Evolutionary conservation across 108 stramenopile species (phyloP).

Genomic region (Fragilariopsis cylindrus): DNA sequence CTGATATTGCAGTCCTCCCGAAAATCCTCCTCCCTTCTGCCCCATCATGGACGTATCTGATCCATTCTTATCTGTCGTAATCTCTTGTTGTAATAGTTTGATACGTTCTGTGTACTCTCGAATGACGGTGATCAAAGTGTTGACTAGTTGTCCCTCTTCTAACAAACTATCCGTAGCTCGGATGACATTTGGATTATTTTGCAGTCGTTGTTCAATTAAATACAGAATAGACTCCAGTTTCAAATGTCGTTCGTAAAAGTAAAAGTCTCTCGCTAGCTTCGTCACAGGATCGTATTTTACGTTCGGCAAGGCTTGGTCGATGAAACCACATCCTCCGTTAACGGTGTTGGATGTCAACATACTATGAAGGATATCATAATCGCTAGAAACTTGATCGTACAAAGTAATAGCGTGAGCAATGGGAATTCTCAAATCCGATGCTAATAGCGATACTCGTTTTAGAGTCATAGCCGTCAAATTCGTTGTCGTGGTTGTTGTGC

Average conservation of each 20-base stretch:
- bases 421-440: constrained; percentile 57
- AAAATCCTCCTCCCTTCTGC: background rate
- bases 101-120: constrained; percentile 49
- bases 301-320: constrained; percentile 10
- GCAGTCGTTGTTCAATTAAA: constrained; percentile 40
- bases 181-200: constrained; percentile 23
- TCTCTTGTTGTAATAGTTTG: constrained; percentile 35
- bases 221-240: constrained; percentile 31
- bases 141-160: constrained; percentile 41
- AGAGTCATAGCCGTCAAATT: constrained; percentile 49
- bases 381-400: constrained; percentile 39
- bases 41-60: background rate
- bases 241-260: constrained; percentile 44
- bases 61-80: background rate
- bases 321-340: constrained; percentile 11
- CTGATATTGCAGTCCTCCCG: constrained; percentile 10
- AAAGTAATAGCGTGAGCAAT: constrained; percentile 53
- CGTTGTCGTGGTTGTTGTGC: constrained; percentile 16
- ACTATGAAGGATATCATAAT: constrained; percentile 4
- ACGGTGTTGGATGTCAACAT: constrained; percentile 2
- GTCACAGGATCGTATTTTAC: constrained; percentile 6
- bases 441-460: constrained; percentile 42
- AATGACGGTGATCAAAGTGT: constrained; percentile 55
- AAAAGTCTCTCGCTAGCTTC: constrained; percentile 38
- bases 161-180: constrained; percentile 65